Evolutionary conservation across 2,329 filamentous ascomycete genomes (phyloP).

Genomic region (Dryadomyces quercivorus): DNA sequence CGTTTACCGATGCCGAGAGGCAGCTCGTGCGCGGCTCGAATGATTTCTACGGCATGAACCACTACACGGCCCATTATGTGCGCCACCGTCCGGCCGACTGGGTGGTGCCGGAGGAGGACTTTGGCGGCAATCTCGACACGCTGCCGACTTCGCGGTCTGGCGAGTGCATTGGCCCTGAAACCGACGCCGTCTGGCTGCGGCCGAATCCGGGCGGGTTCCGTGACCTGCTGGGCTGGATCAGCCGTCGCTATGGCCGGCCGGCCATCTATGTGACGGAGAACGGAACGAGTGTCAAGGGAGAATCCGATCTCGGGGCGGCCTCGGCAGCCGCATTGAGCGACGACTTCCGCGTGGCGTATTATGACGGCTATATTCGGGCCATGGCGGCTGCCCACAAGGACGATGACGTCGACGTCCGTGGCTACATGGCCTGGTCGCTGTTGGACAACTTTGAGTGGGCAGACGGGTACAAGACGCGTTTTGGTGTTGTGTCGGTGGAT

Average conservation of each 20-base stretch:
- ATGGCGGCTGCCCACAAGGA: slow-evolving; percentile 58
- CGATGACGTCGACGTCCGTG: slow-evolving; percentile 67
- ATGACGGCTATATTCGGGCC: slow-evolving; percentile 62
- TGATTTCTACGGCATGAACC: slow-evolving; percentile 92
- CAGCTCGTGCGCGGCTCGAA: slow-evolving; percentile 74
- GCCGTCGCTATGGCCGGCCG: slow-evolving; percentile 61
- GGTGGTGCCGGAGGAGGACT: slow-evolving; percentile 51
- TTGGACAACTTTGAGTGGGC: slow-evolving; percentile 91
- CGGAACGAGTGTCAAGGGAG: slow-evolving; percentile 71
- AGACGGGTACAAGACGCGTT: slow-evolving; percentile 80
- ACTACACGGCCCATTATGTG: slow-evolving; percentile 84
- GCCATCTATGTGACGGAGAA: slow-evolving; percentile 85
- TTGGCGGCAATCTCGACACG: slow-evolving; percentile 63
- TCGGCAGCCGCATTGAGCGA: slow-evolving; percentile 63
- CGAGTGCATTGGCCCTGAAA: slow-evolving; percentile 67
- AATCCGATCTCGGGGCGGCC: slow-evolving; percentile 53
- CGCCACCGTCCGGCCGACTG: slow-evolving; percentile 48
- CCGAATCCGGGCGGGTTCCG: slow-evolving; percentile 67
- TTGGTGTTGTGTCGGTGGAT: slow-evolving; percentile 75
- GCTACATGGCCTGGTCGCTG: slow-evolving; percentile 78
- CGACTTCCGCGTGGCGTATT: slow-evolving; percentile 72
- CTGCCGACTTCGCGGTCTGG: slow-evolving; percentile 60
- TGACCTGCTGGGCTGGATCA: slow-evolving; percentile 64
- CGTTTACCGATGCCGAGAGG: slow-evolving; percentile 59
- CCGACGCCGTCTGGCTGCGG: slow-evolving; percentile 69